A percentile compares a stretch with the other conserved stretches of the same genome.
Conservation (phyloP, 169 alveolate species). For the Plasmodium reichenowi region DNA sequence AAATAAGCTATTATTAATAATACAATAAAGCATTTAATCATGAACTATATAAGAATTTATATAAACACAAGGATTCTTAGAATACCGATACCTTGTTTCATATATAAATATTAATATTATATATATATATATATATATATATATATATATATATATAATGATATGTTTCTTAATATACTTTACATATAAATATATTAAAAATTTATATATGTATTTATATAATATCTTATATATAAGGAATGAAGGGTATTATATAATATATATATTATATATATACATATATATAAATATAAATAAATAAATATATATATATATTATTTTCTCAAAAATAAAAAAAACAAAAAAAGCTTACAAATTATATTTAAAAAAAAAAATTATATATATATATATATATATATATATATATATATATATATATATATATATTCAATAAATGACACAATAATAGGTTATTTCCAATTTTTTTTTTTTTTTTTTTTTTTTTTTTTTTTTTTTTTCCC, state of each 20-base stretch:
- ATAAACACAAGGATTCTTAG: constrained; percentile 1
- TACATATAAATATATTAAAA: background rate
- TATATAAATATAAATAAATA: background rate
- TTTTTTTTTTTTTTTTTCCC: too few species aligned
- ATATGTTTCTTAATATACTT: background rate
- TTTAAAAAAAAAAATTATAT: too few species aligned
- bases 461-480: too few species aligned
- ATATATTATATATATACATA: background rate
- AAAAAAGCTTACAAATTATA: too few species aligned
- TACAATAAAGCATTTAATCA: constrained; percentile 37
- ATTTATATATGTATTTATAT: background rate
- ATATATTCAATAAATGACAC: too few species aligned
- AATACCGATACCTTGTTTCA: background rate
- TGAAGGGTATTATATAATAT: background rate
- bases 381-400: too few species aligned
- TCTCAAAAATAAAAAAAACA: too few species aligned
- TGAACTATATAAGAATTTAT: background rate
- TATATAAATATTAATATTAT: background rate
- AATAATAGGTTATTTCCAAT: too few species aligned
- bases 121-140: too few species aligned
- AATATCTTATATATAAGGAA: background rate
- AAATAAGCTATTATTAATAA: constrained; percentile 18
- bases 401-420: too few species aligned
- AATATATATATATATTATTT: background rate
- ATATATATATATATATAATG: constrained; percentile 3